phyloP scores from a whole-genome alignment of 257 asterid species.

The Fraxinus pennsylvanica region DNA sequence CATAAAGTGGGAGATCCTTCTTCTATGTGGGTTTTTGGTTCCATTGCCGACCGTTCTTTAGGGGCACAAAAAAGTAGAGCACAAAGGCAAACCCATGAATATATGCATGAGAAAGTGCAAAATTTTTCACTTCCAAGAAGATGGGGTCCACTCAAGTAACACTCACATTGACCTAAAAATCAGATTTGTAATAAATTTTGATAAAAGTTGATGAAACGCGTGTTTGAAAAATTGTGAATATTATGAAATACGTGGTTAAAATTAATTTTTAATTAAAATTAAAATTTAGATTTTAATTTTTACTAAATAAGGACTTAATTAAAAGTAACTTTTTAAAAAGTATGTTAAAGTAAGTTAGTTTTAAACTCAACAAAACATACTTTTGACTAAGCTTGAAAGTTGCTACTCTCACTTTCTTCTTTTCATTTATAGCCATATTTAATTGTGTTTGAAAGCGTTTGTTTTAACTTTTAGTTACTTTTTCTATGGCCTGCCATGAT shows the following conservation, averaged over 20 bases:
- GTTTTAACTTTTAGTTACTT: not conserved
- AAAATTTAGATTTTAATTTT: too few relatives aligned
- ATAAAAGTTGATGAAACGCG: too few relatives aligned
- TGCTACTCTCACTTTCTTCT: slow-evolving; percentile 8
- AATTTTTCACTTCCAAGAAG: slow-evolving; percentile 30
- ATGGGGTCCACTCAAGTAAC: slow-evolving; percentile 40
- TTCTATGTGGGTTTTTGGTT: slow-evolving; percentile 40
- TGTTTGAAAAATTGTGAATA: too few relatives aligned
- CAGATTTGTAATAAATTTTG: too few relatives aligned
- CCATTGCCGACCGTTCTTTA: slow-evolving; percentile 31
- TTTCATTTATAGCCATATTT: not conserved
- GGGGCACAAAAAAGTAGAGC: slow-evolving; percentile 39
- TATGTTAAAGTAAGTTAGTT: not conserved
- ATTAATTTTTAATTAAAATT: too few relatives aligned
- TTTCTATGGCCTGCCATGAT: too few relatives aligned
- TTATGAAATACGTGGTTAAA: too few relatives aligned
- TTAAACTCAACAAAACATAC: not conserved
- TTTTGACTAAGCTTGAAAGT: not conserved
- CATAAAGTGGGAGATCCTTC: slow-evolving; percentile 36
- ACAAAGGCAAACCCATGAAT: not conserved
- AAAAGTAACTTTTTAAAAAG: not conserved
- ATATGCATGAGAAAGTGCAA: slow-evolving; percentile 4
- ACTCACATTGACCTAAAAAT: slow-evolving; percentile 43
- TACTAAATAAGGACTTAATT: not conserved
- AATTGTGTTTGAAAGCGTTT: not conserved